Conservation (phyloP, 2,329 filamentous ascomycete species). For the Chaetomiaceae sp. region DNA sequence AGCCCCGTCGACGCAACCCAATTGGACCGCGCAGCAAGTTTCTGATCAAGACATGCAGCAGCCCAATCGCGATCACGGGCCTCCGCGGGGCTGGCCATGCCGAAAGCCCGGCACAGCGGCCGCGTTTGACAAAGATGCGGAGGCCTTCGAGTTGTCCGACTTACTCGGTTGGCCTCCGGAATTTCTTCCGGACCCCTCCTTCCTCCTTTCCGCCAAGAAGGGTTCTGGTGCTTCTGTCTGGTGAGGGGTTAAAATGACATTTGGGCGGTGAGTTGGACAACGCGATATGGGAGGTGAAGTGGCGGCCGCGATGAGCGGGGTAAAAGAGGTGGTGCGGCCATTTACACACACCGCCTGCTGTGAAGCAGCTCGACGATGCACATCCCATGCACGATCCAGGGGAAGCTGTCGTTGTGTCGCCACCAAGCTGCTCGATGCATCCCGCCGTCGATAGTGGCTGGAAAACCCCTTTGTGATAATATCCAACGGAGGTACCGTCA, state of each 20-base stretch:
- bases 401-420: background rate
- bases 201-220: background rate
- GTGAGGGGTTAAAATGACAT: background rate
- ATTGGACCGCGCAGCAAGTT: conserved; percentile 4
- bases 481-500: background rate
- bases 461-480: too few species aligned
- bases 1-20: background rate
- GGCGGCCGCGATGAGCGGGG: background rate
- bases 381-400: conserved; percentile 2
- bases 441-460: too few species aligned
- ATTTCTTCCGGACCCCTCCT: background rate
- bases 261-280: conserved; percentile 4
- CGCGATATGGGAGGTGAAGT: background rate
- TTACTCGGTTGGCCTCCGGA: conserved; percentile 1
- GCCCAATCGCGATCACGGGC: conserved; percentile 2
- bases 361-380: background rate
- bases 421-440: background rate
- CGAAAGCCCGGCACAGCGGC: background rate
- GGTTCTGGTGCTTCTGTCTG: background rate
- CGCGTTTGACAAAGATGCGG: conserved; percentile 14
- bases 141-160: background rate
- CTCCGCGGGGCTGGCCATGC: background rate
- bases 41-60: conserved; percentile 1
- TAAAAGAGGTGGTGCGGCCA: background rate
- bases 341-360: background rate